Percentiles rank a stretch among this genome's conserved stretches.
These are phyloP conservation scores for Nitzschia palea DNA, from an alignment of 108 stramenopile species.

Conservation along the genomic window DNA sequence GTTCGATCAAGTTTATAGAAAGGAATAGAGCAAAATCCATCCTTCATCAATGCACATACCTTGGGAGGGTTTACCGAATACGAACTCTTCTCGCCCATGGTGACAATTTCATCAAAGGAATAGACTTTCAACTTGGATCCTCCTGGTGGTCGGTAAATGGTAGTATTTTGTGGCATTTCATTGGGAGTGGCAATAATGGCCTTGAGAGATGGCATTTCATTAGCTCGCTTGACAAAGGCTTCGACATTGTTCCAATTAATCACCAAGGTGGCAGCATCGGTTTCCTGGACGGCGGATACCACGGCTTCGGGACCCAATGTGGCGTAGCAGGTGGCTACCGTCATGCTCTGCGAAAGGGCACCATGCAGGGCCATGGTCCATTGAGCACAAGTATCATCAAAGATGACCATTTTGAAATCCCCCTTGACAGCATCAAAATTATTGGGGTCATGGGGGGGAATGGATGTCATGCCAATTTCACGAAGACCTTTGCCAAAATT, in stretches of 20 bases:
- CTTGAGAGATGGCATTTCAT: conserved; percentile 28
- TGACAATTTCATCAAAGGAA: conserved; percentile 3
- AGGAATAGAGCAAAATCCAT: too few relatives aligned
- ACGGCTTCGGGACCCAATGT: conserved; percentile 35
- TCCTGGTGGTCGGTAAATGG: conserved; percentile 1
- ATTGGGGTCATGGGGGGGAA: conserved; percentile 8
- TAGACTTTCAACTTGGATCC: not conserved
- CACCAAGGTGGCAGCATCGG: conserved; percentile 5
- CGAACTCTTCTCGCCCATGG: not conserved
- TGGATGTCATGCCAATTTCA: conserved; percentile 22
- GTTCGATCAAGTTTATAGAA: too few relatives aligned
- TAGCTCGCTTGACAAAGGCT: conserved; percentile 8
- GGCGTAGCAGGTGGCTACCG: conserved; percentile 26
- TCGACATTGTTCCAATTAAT: conserved; percentile 22
- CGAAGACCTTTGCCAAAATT: conserved; percentile 34
- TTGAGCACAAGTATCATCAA: conserved; percentile 28
- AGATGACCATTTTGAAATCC: conserved; percentile 21
- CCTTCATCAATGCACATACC: too few relatives aligned
- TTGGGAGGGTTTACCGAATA: conserved; percentile 11
- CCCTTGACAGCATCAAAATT: conserved; percentile 20
- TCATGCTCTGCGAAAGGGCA: conserved; percentile 30
- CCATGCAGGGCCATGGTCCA: conserved; percentile 26
- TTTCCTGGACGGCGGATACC: conserved; percentile 18
- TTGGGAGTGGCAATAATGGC: conserved; percentile 23
- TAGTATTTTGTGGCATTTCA: conserved; percentile 13